phyloP scores from a whole-genome alignment of 192 early-diverging fungal species.

The Geranomyces michiganensis region DNA sequence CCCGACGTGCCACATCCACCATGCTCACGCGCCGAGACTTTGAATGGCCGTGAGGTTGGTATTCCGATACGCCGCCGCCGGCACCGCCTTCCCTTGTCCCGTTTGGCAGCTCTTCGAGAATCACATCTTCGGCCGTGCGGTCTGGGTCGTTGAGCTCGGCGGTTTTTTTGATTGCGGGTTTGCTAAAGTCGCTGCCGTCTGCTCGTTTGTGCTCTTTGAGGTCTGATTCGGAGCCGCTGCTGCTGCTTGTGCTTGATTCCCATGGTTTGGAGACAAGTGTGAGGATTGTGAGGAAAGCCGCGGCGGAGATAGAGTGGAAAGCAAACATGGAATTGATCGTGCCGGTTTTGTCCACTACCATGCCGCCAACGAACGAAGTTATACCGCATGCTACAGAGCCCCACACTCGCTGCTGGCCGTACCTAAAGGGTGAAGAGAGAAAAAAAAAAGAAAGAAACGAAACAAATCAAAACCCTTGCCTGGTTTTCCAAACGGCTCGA shows the following conservation, averaged over 20 bases:
- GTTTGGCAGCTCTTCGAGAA: neutral
- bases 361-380: conserved; percentile 24
- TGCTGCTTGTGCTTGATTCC: neutral
- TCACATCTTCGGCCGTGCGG: conserved; percentile 26
- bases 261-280: conserved; percentile 22
- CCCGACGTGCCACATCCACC: conserved; percentile 28
- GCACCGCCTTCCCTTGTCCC: neutral
- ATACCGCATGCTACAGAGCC: conserved; percentile 32
- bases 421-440: neutral
- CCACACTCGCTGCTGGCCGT: conserved; percentile 36
- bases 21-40: conserved; percentile 23
- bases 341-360: conserved; percentile 16
- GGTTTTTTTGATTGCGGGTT: conserved; percentile 15
- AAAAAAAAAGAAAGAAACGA: neutral
- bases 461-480: neutral
- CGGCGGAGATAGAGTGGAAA: conserved; percentile 11
- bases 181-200: conserved; percentile 7
- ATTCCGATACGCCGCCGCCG: too few species aligned
- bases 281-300: conserved; percentile 22
- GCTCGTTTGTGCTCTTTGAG: neutral
- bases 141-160: conserved; percentile 20
- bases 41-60: neutral
- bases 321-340: conserved; percentile 25
- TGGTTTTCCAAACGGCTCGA: neutral
- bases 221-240: neutral